Percentiles rank a stretch among this genome's conserved stretches.
Conservation (phyloP, 768 basidiomycete species). For the Tephrocybe rancida region DNA sequence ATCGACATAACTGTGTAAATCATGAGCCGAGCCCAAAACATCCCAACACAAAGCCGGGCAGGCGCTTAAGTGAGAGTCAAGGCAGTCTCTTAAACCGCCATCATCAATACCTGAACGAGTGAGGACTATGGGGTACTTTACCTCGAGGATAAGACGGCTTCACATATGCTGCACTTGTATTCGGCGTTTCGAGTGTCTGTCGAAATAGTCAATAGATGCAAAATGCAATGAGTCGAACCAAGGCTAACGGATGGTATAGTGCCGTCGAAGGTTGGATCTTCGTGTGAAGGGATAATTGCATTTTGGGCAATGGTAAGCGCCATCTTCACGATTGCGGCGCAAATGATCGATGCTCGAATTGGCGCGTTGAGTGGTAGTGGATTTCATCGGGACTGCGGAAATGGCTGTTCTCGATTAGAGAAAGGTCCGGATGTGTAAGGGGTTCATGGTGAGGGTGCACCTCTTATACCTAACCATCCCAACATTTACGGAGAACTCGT, state of each 20-base stretch:
- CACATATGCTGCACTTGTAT: neutral
- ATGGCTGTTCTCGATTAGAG: too few relatives aligned
- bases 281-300: conserved; percentile 3
- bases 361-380: neutral
- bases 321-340: conserved; percentile 3
- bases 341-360: neutral
- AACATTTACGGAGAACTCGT: too few relatives aligned
- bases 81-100: neutral
- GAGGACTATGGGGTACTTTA: neutral
- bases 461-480: too few relatives aligned
- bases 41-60: neutral
- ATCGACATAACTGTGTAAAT: neutral
- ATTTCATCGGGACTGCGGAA: neutral
- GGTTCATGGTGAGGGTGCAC: too few relatives aligned
- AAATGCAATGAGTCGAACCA: neutral
- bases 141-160: neutral
- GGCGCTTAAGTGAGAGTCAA: neutral
- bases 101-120: neutral
- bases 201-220: neutral
- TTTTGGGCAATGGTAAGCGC: conserved; percentile 1
- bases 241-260: neutral
- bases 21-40: neutral
- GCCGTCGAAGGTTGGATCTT: conserved; percentile 4
- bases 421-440: too few relatives aligned
- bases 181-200: conserved; percentile 1